Percentiles rank a stretch among this genome's conserved stretches.
Evolutionary conservation across 805 yeast species (phyloP).

Genomic region (Kodamaea fukazawae): DNA sequence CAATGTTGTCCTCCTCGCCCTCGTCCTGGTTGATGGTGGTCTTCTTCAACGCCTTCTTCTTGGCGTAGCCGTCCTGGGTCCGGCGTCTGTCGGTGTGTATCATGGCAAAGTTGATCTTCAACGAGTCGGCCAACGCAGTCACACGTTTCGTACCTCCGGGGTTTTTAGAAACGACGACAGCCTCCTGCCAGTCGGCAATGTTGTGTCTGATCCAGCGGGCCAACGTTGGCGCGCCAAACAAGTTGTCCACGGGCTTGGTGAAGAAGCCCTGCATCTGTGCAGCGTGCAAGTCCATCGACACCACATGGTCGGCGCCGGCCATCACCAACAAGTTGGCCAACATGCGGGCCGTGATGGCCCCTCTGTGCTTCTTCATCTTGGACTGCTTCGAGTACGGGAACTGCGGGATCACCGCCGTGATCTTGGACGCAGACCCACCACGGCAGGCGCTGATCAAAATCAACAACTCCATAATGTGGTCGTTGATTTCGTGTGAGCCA

Average conservation of each 20-base stretch:
- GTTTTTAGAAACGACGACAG: slow-evolving; percentile 97
- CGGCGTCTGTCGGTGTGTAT: slow-evolving; percentile 97
- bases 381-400: slow-evolving; percentile 97
- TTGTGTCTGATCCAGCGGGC: slow-evolving; percentile 95
- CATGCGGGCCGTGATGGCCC: slow-evolving; percentile 98
- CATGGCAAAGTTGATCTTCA: slow-evolving; percentile 97
- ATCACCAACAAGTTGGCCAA: slow-evolving; percentile 89
- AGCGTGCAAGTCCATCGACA: slow-evolving; percentile 94
- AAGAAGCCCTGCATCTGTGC: slow-evolving; percentile 99
- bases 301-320: slow-evolving; percentile 99
- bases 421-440: slow-evolving; percentile 97
- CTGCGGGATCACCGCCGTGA: slow-evolving; percentile 95
- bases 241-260: slow-evolving; percentile 93
- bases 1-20: slow-evolving; percentile 65
- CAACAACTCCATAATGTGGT: slow-evolving; percentile 92
- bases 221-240: slow-evolving; percentile 93
- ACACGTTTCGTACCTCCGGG: slow-evolving; percentile 99
- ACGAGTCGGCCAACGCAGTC: slow-evolving; percentile 94
- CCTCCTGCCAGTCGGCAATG: slow-evolving; percentile 77
- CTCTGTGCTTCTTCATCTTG: slow-evolving; percentile 98
- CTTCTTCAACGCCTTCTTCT: slow-evolving; percentile 42
- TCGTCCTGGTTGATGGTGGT: slow-evolving; percentile 46
- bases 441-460: slow-evolving; percentile 93
- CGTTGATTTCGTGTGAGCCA: slow-evolving; percentile 84
- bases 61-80: slow-evolving; percentile 58